Base-by-base conservation (phyloP, 768 basidiomycete genomes). In the Collybia sordida region DNA sequence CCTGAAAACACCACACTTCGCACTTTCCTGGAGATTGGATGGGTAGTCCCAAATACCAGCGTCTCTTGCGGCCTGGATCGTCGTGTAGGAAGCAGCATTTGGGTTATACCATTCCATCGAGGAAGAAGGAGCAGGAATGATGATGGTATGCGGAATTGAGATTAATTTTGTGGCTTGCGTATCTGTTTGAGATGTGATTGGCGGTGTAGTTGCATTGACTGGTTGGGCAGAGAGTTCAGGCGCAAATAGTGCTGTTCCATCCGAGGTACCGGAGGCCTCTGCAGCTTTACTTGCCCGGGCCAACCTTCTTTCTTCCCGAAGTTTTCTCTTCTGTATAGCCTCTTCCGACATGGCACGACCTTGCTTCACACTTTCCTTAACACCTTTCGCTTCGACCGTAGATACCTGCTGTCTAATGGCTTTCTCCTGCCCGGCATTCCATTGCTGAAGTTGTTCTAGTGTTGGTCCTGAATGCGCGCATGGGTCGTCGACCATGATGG, bases 1-100 rank as follows among this genome's bases (percentile, higher is more conserved):
- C 38, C 78, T 77, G 64, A 93, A 96, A 8, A 93, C 87, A 8
- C 76, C 83, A 54, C 90, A 93, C 47, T 83, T 77, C 9, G 93
- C 91, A 3, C 80, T 75, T 62, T 96, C 86, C 36, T 74, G 63
- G 2, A 80, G 68, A 2, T 73, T 84, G 3, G 74, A 66, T 0
- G 93, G 92, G 61, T 88, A 93, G 15, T 71, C 69, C 92, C 92
- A 96, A 40, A 95, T 65, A 1, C 84, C 83, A 0, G 87, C 88
- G 5, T 68, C 72, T 27, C 72, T 79, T 4, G 93, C 92, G 0
- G 75, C 69, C 5, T 72, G 67, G 34, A 94, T 70, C 2, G 84
- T 82, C 1, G 72, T 43, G 64, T 83, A 88, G 2, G 74, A 69
- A 58, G 65, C 62, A 3, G 58, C 28, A 25, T 63, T 54, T 2